These are phyloP conservation scores for Cylindricascospora bacillispora DNA, from an alignment of 1,139 yeast species.

Conservation along the genomic window DNA sequence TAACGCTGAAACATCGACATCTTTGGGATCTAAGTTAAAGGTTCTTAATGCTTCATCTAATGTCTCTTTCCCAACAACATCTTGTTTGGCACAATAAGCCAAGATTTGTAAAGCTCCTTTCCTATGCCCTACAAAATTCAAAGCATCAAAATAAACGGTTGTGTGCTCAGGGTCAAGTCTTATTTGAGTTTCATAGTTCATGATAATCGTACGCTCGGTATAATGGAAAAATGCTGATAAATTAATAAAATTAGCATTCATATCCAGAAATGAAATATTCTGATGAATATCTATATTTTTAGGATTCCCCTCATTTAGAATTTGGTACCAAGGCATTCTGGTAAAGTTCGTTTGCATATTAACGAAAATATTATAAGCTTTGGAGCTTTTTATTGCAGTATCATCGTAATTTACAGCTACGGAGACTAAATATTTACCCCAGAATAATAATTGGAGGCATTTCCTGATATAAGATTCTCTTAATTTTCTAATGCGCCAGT, in stretches of 20 bases:
- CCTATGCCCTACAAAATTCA: constrained; percentile 35
- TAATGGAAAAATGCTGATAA: constrained; percentile 51
- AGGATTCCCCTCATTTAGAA: constrained; percentile 31
- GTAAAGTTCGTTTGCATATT: constrained; percentile 30
- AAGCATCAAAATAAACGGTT: constrained; percentile 60
- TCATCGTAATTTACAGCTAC: constrained; percentile 5
- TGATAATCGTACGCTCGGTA: constrained; percentile 47
- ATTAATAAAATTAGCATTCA: constrained; percentile 30
- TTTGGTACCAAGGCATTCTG: constrained; percentile 29
- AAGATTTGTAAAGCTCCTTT: constrained; percentile 37
- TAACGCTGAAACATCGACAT: constrained; percentile 12
- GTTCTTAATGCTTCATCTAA: constrained; percentile 40
- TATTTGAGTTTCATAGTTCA: constrained; percentile 46
- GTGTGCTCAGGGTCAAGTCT: constrained; percentile 40
- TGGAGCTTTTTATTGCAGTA: constrained; percentile 5
- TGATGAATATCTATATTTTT: constrained; percentile 6
- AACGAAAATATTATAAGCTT: constrained; percentile 23
- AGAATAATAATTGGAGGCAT: constrained; percentile 35
- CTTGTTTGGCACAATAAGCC: constrained; percentile 44
- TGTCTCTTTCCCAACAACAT: constrained; percentile 53
- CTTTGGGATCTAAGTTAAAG: constrained; percentile 36
- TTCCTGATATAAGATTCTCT: constrained; percentile 40
- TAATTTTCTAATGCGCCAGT: constrained; percentile 19
- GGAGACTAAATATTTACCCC: constrained; percentile 29
- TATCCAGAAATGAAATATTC: constrained; percentile 20